A percentile compares a stretch with the other conserved stretches of the same genome.
These are phyloP conservation scores for Hyphodiscus sp. DNA, from an alignment of 2,329 filamentous ascomycete species.

Conservation along the genomic window DNA sequence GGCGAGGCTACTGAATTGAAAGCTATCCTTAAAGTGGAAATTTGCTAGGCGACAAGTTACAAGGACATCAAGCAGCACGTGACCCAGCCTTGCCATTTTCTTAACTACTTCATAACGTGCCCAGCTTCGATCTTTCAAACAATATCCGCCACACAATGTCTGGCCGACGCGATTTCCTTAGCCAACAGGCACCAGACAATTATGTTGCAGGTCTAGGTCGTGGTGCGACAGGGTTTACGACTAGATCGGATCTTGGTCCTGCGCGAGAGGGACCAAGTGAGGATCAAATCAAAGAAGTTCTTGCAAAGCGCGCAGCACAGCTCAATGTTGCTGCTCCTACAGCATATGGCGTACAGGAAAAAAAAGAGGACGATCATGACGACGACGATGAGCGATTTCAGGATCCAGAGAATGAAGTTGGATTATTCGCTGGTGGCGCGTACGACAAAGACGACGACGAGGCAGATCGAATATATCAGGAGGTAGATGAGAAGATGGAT, in stretches of 20 bases:
- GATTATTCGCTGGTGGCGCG: slow-evolving; percentile 88
- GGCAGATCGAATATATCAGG: slow-evolving; percentile 90
- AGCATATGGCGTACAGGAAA: slow-evolving; percentile 56
- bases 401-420: slow-evolving; percentile 95
- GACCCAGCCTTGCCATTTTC: slow-evolving; percentile 4
- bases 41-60: background rate
- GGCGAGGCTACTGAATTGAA: no score
- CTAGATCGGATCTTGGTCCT: slow-evolving; percentile 90
- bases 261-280: slow-evolving; percentile 92
- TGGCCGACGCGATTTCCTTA: slow-evolving; percentile 75
- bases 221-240: slow-evolving; percentile 97
- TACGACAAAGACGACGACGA: slow-evolving; percentile 98
- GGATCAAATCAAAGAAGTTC: slow-evolving; percentile 96
- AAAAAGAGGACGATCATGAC: slow-evolving; percentile 60
- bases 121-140: background rate
- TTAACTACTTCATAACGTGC: no score
- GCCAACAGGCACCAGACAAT: slow-evolving; percentile 77
- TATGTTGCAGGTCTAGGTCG: slow-evolving; percentile 95
- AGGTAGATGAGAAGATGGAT: slow-evolving; percentile 97
- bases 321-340: slow-evolving; percentile 67
- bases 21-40: background rate
- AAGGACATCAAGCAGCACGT: background rate
- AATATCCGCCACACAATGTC: slow-evolving; percentile 21
- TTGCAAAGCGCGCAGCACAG: slow-evolving; percentile 85
- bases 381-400: slow-evolving; percentile 80